Evolutionary conservation across 1,284 basidiomycete genomes (phyloP), one percentile per base, ranked within the genome.

Genomic region (Pyrrhoderma lamaoense): DNA sequence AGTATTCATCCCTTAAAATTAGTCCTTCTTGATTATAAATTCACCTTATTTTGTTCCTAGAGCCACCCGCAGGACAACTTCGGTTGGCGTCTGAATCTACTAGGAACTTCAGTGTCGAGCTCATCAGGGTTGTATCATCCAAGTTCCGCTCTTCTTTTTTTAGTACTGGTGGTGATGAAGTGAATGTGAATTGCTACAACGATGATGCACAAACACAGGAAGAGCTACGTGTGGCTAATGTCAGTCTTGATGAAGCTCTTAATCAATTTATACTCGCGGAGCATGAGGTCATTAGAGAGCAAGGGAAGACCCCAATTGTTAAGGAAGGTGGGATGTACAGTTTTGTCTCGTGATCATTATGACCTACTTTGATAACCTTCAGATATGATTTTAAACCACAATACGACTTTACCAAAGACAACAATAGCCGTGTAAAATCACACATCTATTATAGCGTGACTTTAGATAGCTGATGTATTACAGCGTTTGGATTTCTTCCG

Each of bases 131-230:
- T 2, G 58, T 67, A 3, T 51, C 52, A 2, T 39, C 47, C 1
- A 56, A 60, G 13, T 60, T 62, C 16, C 59, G 60, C 0, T 59
- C 67, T 8, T 54, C 56, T 11, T 70, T 73, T 52, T 66, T 79
- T 51, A 67, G 66, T 19, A 70, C 73, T 0, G 77, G 77, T 2
- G 76, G 76, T 0, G 77, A 78, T 59, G 76, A 79, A 61, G 61
- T 77, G 49, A 74, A 74, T 55, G 55, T 56, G 34, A 55, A 59
- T 5, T 74, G 72, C 60, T 75, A 70, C 61, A 65, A 64, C 5
- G 59, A 67, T 16, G 72, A 75, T 56, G 48, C 54, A 1, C 50
- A 52, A 7, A 69, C 70, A 0, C 56, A 60, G 36, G 51, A 49
- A 0, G 59, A 61, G 5, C 60, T 74, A 14, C 39, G 55, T 5